Conservation (phyloP, 2,329 filamentous ascomycete species). For the Neonectria neomacrospora region DNA sequence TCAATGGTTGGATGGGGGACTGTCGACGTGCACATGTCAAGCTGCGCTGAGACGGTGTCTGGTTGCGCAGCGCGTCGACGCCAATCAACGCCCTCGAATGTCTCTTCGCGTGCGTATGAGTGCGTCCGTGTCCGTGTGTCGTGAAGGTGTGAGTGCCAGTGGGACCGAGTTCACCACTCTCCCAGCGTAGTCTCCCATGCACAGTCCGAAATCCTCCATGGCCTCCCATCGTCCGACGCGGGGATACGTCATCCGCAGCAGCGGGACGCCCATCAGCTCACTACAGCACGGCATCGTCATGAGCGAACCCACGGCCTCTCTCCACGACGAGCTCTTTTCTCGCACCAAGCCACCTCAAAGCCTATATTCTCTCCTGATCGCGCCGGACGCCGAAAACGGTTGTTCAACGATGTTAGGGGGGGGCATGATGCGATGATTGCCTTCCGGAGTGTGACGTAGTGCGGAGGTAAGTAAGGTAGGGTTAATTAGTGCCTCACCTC, state of each 20-base stretch:
- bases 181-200: neutral
- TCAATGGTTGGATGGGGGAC: slow-evolving; percentile 24
- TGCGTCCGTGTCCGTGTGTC: neutral
- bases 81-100: slow-evolving; percentile 13
- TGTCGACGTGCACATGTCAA: slow-evolving; percentile 26
- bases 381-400: neutral
- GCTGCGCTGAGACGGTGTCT: slow-evolving; percentile 12
- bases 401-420: neutral
- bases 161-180: slow-evolving; percentile 1
- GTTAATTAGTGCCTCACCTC: neutral
- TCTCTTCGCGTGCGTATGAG: neutral
- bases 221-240: neutral
- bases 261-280: neutral
- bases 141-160: slow-evolving; percentile 8
- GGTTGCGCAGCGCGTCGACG: slow-evolving; percentile 5
- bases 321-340: neutral
- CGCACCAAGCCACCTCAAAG: neutral
- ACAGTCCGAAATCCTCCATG: neutral
- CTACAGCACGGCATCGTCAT: neutral
- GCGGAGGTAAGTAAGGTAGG: neutral
- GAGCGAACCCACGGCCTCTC: neutral
- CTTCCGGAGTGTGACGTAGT: slow-evolving; percentile 15
- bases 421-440: slow-evolving; percentile 6
- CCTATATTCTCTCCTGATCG: neutral
- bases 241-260: neutral